Conservation (phyloP, 139 green algal genomes). For the Chlorella vulgaris region DNA sequence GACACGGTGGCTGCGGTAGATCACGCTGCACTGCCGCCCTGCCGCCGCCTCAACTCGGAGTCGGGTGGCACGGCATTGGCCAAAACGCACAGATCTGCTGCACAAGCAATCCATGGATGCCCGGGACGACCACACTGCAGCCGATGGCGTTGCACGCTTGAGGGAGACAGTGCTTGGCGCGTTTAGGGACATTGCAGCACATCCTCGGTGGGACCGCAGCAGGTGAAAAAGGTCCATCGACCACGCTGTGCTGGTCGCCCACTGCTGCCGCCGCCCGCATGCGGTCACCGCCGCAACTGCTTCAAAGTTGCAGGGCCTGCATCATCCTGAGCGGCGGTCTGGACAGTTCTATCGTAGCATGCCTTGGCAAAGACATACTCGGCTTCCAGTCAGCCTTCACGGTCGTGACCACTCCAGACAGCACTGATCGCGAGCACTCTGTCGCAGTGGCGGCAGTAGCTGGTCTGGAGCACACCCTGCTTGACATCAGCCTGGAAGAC, state of each 20-base stretch:
- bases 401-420: not conserved
- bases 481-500: not conserved
- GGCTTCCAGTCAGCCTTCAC: conserved; percentile 15
- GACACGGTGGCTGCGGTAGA: too few species aligned
- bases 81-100: too few species aligned
- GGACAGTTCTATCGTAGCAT: conserved; percentile 13
- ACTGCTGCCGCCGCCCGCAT: too few species aligned
- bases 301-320: conserved; percentile 6
- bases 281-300: too few species aligned
- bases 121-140: too few species aligned
- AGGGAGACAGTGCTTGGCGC: not conserved
- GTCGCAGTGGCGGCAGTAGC: not conserved
- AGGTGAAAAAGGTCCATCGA: not conserved
- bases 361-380: not conserved
- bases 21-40: too few species aligned
- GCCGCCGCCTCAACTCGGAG: too few species aligned
- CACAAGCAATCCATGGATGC: too few species aligned
- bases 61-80: too few species aligned
- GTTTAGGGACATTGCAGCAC: not conserved
- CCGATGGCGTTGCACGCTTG: too few species aligned
- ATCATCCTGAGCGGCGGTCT: conserved; percentile 20
- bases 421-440: conserved; percentile 8
- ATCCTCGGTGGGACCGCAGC: not conserved
- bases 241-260: not conserved
- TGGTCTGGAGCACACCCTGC: conserved; percentile 8